Evolutionary conservation across 306 rosid genomes (phyloP).

Genomic region (Castanopsis chinensis): DNA sequence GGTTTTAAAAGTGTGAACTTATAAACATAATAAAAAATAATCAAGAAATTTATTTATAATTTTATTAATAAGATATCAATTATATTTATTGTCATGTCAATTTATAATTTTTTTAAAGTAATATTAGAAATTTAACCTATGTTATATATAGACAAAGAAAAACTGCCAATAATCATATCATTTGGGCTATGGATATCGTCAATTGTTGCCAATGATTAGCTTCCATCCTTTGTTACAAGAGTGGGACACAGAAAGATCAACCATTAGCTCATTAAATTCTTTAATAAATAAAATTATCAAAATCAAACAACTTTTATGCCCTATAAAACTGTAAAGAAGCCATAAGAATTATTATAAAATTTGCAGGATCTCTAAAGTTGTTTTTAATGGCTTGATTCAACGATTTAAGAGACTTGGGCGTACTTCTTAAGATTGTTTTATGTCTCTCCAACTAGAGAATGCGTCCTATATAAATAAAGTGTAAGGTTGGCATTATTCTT

Average conservation of each 20-base stretch:
- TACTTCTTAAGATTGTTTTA: conserved; percentile 1
- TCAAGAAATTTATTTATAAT: too few relatives aligned
- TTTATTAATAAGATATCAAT: too few relatives aligned
- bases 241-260: not conserved
- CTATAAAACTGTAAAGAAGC: not conserved
- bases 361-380: not conserved
- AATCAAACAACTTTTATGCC: conserved; percentile 19
- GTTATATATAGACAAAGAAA: not conserved
- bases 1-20: too few relatives aligned
- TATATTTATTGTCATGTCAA: too few relatives aligned
- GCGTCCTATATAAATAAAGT: conserved; percentile 33
- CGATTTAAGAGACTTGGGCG: not conserved
- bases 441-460: conserved; percentile 23
- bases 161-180: not conserved
- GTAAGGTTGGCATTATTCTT: conserved; percentile 30
- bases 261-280: not conserved
- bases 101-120: too few relatives aligned
- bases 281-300: not conserved
- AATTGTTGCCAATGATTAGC: not conserved
- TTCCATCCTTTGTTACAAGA: not conserved
- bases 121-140: not conserved
- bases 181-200: not conserved
- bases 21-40: too few relatives aligned
- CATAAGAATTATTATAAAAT: not conserved
- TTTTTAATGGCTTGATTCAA: not conserved